Base-by-base conservation (phyloP, 2,329 filamentous ascomycete genomes). In the Xylaria sp. region DNA sequence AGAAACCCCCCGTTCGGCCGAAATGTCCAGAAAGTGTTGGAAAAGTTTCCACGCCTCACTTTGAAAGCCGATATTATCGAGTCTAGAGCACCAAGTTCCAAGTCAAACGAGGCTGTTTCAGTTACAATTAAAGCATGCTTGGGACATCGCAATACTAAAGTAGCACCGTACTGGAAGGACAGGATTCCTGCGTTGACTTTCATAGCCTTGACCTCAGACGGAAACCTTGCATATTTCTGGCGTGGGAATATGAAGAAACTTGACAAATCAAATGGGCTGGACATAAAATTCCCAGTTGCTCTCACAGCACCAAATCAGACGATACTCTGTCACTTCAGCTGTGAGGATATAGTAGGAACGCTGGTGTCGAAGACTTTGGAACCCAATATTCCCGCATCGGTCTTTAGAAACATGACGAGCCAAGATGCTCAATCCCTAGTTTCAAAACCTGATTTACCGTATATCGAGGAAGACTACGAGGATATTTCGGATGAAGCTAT, bases 1-100 rank as follows among this genome's bases (percentile, higher is more conserved):
- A 90, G 91, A 61, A 93, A 97, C 71, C 92, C 94, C 0, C 93
- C 95, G 0, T 97, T 92, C 75, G 96, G 95, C 0, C 85, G 87
- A 50, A 90, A 90, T 47, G 76, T 96, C 47, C 80, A 92, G 15
- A 86, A 88, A 13, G 82, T 83, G 22, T 79, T 96, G 10, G 86
- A 85, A 1, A 83, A 84, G 0, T 98, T 97, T 73, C 96, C 96
- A 13, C 77, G 78, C 3, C 74, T 90, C 20, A 80, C 73, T 0
- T 67, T 89, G 39, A 73, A 77, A 13, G 75, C 80, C 38, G 78
- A 81, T 7, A 69, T 81, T 17, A 55, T 79, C 2, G 68, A 82
- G 77, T 73, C 81, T 20, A 66, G 69, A 53, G 79, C 77, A 55
- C 62, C 71, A 31, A 74, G 39, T 5, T 38, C 68, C 71, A 72